Conservation (phyloP, 2,329 filamentous ascomycete species). For the Annulohypoxylon truncatum region DNA sequence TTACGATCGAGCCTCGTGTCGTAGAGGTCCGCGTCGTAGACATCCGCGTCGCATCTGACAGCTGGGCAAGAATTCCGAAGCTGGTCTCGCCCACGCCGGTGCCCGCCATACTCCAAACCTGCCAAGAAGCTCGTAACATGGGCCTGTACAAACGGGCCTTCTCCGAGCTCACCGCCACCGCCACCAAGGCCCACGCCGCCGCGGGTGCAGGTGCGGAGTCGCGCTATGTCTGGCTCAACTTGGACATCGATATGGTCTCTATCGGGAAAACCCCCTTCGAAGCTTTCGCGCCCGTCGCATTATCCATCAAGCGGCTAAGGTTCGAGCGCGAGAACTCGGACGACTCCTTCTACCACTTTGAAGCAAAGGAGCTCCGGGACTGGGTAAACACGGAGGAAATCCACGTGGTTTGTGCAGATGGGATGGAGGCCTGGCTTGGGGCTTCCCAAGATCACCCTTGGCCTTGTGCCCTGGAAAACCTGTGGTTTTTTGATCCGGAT, state of each 20-base stretch:
- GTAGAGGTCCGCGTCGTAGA: slow-evolving; percentile 34
- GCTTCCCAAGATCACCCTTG: slow-evolving; percentile 25
- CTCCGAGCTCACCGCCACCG: slow-evolving; percentile 23
- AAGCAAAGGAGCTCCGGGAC: not conserved
- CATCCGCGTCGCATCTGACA: slow-evolving; percentile 24
- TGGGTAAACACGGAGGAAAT: slow-evolving; percentile 29
- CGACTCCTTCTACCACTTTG: slow-evolving; percentile 23
- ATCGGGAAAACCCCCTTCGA: slow-evolving; percentile 21
- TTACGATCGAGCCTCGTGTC: slow-evolving; percentile 25
- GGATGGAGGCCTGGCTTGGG: slow-evolving; percentile 24
- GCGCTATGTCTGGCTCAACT: slow-evolving; percentile 39
- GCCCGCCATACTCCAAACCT: slow-evolving; percentile 35
- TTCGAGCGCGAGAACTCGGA: slow-evolving; percentile 29
- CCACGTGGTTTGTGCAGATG: slow-evolving; percentile 23
- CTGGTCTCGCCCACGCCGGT: slow-evolving; percentile 30
- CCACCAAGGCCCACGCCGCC: not conserved
- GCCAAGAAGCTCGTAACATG: slow-evolving; percentile 33
- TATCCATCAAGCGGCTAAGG: slow-evolving; percentile 25
- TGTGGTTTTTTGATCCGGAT: slow-evolving; percentile 28
- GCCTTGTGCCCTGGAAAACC: slow-evolving; percentile 27
- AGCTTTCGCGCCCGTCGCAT: slow-evolving; percentile 17
- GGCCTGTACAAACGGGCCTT: slow-evolving; percentile 32
- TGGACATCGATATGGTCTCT: slow-evolving; percentile 39
- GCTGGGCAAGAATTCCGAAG: not conserved
- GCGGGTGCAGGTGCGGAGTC: slow-evolving; percentile 11